Base-by-base conservation (phyloP, 352 stramenopile species). In the Phytophthora colocasiae region DNA sequence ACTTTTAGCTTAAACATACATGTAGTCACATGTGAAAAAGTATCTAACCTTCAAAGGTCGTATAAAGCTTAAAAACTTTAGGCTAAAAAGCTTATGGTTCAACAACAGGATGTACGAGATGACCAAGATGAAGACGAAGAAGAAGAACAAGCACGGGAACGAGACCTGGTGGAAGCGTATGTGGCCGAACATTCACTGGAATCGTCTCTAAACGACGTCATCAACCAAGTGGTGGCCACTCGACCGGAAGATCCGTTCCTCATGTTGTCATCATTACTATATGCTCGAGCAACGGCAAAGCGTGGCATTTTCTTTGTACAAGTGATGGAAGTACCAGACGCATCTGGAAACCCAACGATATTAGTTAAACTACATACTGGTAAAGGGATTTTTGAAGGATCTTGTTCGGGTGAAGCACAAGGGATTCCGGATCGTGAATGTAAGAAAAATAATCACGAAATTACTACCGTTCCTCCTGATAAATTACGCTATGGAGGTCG, bases 111-210 rank as follows among this genome's bases (percentile, higher is more conserved):
- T 11, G 26, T 32, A 11, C 41, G 27, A 10, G 38, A 70, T 39
- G 56, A 64, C 3, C 49, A 62, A 17, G 53, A 75, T 1, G 64
- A 70, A n/a, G 69, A 73, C 4, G 64, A 78, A 1, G 63, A 80
- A 14, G 74, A 71, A 5, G 65, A 78, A 15, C 71, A 85, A 39
- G 60, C 70, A 19, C 77, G 76, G 14, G 85, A 93, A 63, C 78
- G 82, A n/a, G 85, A 93, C 41, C 60, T 91, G 29, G 83, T 93
- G 12, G 87, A 95, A 63, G 70, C 77, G 6, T 95, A 95, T 55
- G 58, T 95, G 38, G 58, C 74, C 17, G 81, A 92, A 38, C 84
- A 95, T 71, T 69, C 75, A 57, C 73, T 95, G 11, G 87, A 95
- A 62, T 66, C 64, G 29, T 69, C 75, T 8, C 73, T 95, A 1